These are phyloP conservation scores for Endocarpon pusillum DNA, from an alignment of 495 filamentous ascomycete genomes.

Conservation along the genomic window DNA sequence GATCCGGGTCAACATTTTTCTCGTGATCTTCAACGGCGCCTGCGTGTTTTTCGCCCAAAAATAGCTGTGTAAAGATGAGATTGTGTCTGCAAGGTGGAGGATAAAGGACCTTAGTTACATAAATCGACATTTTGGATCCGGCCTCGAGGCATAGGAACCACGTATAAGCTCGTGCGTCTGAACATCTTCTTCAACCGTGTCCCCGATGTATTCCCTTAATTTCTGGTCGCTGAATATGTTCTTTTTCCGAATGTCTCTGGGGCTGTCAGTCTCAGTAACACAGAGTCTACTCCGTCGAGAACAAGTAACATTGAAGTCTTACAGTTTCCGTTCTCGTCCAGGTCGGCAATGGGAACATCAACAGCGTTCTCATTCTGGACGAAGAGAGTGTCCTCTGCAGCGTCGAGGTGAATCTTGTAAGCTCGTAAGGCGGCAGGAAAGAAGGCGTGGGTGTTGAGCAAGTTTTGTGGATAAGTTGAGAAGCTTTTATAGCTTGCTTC, in stretches of 20 bases:
- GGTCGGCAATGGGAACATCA: background rate
- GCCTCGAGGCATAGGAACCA: too few relatives aligned
- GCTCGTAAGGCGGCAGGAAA: background rate
- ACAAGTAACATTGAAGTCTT: background rate
- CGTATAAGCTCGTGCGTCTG: too few relatives aligned
- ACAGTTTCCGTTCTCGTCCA: background rate
- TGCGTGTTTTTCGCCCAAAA: constrained; percentile 10
- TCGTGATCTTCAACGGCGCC: constrained; percentile 11
- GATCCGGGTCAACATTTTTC: constrained; percentile 17
- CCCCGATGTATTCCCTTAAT: constrained; percentile 9
- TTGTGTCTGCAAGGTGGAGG: background rate
- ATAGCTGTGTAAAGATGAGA: constrained; percentile 9
- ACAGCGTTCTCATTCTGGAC: background rate
- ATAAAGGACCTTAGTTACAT: too few relatives aligned
- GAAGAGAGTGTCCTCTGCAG: background rate
- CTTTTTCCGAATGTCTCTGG: constrained; percentile 5
- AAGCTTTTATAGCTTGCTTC: too few relatives aligned
- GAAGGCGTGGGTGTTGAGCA: too few relatives aligned
- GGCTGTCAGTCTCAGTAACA: too few relatives aligned
- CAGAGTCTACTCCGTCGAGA: background rate
- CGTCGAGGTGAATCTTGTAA: background rate
- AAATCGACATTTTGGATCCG: constrained; percentile 17
- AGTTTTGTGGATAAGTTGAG: too few relatives aligned
- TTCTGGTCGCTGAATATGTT: constrained; percentile 9
- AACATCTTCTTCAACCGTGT: too few relatives aligned